These are phyloP conservation scores for Magnaporthales sp. DNA, from an alignment of 2,329 filamentous ascomycete genomes.

Conservation along the genomic window DNA sequence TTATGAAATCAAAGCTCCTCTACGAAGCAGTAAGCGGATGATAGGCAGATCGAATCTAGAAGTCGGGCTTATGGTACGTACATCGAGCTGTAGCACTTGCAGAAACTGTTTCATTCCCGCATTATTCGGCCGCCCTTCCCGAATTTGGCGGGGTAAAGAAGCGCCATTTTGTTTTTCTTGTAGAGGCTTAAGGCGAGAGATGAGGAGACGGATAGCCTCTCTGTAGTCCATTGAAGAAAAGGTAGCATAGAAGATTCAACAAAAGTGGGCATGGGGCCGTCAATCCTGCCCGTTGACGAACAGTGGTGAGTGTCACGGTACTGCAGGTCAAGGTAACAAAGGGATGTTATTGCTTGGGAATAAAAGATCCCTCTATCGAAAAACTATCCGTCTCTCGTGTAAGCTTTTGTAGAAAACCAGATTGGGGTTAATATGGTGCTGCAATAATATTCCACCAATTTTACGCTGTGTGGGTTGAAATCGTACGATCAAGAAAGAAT, in stretches of 20 bases:
- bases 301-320: no score
- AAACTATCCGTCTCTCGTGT: no score
- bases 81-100: neutral
- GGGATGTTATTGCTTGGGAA: no score
- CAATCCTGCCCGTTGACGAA: neutral
- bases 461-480: no score
- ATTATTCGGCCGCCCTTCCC: neutral
- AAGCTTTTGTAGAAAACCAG: no score
- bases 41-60: neutral
- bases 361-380: no score
- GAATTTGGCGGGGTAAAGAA: neutral
- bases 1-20: conserved; percentile 1
- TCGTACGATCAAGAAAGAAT: no score
- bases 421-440: no score
- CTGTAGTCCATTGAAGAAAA: neutral
- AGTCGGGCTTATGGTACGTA: neutral
- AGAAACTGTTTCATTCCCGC: neutral
- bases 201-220: neutral
- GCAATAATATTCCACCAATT: no score
- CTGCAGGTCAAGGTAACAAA: no score
- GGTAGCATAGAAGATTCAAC: neutral
- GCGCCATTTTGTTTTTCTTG: neutral
- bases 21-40: neutral
- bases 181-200: neutral
- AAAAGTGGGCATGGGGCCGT: neutral